These are phyloP conservation scores for Fusarium lyarnte DNA, from an alignment of 2,329 filamentous ascomycete species.

Conservation along the genomic window DNA sequence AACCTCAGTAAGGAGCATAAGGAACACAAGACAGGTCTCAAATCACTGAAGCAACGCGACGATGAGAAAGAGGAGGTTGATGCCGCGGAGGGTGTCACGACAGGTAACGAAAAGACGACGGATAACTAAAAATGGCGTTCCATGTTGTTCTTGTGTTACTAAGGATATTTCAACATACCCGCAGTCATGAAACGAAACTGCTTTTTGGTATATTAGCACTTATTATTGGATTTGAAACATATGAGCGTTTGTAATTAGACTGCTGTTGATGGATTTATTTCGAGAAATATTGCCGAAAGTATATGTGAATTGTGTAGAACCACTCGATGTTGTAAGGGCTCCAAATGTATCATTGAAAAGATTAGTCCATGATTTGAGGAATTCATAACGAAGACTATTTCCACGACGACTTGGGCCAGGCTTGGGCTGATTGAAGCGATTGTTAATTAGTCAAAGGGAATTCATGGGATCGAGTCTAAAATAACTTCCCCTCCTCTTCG, in stretches of 20 bases:
- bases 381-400: background rate
- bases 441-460: background rate
- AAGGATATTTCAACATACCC: background rate
- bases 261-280: background rate
- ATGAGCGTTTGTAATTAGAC: conserved; percentile 5
- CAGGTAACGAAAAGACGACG: conserved; percentile 21
- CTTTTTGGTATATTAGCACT: background rate
- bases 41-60: conserved; percentile 50
- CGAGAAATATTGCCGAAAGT: too few species aligned
- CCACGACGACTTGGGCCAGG: background rate
- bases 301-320: background rate
- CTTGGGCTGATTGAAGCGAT: background rate
- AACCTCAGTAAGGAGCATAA: conserved; percentile 64
- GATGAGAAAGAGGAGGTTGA: conserved; percentile 28
- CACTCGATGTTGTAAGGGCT: background rate
- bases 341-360: background rate
- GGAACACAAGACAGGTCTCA: conserved; percentile 67
- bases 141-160: background rate
- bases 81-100: background rate
- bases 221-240: background rate
- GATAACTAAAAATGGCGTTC: conserved; percentile 10
- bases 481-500: conserved; percentile 28
- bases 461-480: background rate
- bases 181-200: background rate
- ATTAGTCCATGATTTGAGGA: background rate